A percentile compares a stretch with the other conserved stretches of the same genome.
phyloP scores from a whole-genome alignment of 768 basidiomycete genomes.

The Pisolithus marmoratus region DNA sequence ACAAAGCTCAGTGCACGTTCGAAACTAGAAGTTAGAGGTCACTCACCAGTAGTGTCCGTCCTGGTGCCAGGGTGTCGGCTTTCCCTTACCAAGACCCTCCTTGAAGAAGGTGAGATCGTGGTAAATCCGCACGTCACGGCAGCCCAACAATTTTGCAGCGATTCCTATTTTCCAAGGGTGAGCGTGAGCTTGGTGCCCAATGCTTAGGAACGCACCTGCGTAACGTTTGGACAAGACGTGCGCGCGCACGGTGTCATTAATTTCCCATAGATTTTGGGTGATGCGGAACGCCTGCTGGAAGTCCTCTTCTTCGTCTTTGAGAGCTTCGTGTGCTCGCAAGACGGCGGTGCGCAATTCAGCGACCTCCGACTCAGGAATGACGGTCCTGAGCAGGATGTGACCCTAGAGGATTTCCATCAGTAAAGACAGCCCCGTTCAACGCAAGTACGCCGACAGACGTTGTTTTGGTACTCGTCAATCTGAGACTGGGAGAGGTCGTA shows the following conservation, averaged over 20 bases:
- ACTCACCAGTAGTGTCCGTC: constrained; percentile 3
- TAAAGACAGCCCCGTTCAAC: not conserved
- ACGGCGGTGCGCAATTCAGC: constrained; percentile 2
- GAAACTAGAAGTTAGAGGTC: not conserved
- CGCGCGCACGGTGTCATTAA: constrained; percentile 3
- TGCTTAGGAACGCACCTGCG: not conserved
- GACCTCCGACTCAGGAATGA: not conserved
- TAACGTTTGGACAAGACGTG: constrained; percentile 6
- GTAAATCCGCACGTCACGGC: constrained; percentile 5
- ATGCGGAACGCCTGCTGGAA: constrained; percentile 6
- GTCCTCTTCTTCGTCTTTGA: constrained; percentile 1
- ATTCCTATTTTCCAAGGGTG: not conserved
- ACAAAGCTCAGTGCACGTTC: not conserved
- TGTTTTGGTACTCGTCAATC: not conserved
- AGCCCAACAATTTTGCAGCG: constrained; percentile 5
- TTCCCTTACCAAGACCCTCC: constrained; percentile 3
- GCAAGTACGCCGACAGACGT: not conserved
- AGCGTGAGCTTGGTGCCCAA: not conserved
- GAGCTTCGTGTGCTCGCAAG: not conserved
- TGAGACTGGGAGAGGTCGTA: not conserved
- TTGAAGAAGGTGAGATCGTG: constrained; percentile 7
- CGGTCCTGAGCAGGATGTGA: not conserved
- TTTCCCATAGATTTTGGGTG: constrained; percentile 4
- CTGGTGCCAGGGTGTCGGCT: constrained; percentile 1
- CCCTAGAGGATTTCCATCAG: not conserved